Conservation (phyloP, 177 flowering plant genomes). For the Vitis hybrid region DNA sequence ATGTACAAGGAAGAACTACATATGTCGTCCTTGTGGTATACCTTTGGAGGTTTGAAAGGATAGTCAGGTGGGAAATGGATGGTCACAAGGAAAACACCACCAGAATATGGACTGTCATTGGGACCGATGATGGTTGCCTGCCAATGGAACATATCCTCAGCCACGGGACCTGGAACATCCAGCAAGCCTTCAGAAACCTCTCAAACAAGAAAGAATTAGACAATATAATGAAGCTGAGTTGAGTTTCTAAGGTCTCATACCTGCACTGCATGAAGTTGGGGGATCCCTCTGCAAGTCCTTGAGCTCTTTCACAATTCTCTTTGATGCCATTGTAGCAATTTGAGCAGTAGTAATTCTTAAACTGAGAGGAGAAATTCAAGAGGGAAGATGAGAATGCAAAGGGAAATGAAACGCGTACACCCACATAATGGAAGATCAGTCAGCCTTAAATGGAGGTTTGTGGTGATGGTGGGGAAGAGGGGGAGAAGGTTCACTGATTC, state of each 20-base stretch:
- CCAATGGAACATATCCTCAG: constrained; percentile 43
- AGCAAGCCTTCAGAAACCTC: not conserved
- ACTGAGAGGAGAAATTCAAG: not conserved
- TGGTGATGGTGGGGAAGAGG: not conserved
- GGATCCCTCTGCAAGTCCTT: constrained; percentile 79
- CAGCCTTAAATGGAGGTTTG: constrained; percentile 14
- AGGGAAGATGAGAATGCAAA: not conserved
- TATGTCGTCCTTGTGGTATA: not conserved
- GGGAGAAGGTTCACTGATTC: constrained; percentile 20
- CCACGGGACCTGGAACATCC: constrained; percentile 30
- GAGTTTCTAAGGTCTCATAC: constrained; percentile 16
- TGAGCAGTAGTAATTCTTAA: not conserved
- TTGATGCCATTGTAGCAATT: constrained; percentile 48
- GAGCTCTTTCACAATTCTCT: constrained; percentile 70
- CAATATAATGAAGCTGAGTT: not conserved
- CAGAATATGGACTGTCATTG: constrained; percentile 36
- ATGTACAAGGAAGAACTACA: not conserved
- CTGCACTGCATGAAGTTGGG: constrained; percentile 83
- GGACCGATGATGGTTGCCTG: constrained; percentile 43
- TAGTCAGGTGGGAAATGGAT: constrained; percentile 44
- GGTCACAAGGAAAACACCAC: constrained; percentile 35
- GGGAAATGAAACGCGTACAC: constrained; percentile 10
- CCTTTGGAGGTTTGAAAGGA: constrained; percentile 48
- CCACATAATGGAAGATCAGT: too few species aligned
- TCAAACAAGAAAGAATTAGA: not conserved